Base-by-base conservation (phyloP, 108 stramenopile species). In the Stephanodiscus minutulus region DNA sequence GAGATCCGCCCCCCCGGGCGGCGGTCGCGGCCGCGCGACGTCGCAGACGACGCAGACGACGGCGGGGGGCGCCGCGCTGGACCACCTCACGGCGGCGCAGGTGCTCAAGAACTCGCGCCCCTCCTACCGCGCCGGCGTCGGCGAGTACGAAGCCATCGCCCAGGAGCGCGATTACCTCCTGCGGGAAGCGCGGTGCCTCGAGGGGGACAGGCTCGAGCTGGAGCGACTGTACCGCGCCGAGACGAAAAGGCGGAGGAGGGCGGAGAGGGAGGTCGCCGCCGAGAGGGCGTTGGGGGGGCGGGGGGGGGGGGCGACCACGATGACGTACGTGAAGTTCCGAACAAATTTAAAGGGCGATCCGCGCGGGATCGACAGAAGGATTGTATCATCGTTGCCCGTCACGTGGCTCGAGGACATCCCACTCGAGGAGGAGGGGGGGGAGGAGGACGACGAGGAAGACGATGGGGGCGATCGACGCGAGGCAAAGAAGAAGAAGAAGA, bases 101-200 rank as follows among this genome's bases (percentile, higher is more conserved):
- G 28, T 64, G 20, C 37, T 70, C 5, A 57, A 66, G 20, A 48
- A 66, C 53, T 17, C 55, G 20, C 41, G n/a, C 18, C 43, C 15
- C n/a, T 24, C 48, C 31, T 35, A 70, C n/a, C n/a, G 29, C 69
- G 70, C 60, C 47, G 61, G 58, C 59, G 35, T 36, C 17, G 50
- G 66, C 22, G 77, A 78, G 53, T 54, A 71, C 43, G 69, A 70
- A 46, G 77, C 77, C 17, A 41, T 78, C 25, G 27, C 47, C 36
- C 47, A 64, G 6, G 76, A 77, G 59, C 49, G 56, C 10, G 20
- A 29, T 12, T 60, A 25, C 33, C 52, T 77, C 29, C 44, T 64
- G 12, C 21, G 52, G 37, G 76, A 77, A 47, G 46, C 68, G 8
- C 35, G 36, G 6, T 61, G 67, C 22, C 57, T 77, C 24, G 76